A percentile compares a stretch with the other conserved stretches of the same genome.
phyloP scores from a whole-genome alignment of 2,329 filamentous ascomycete species.

The Aspergillus quadrilineatus region DNA sequence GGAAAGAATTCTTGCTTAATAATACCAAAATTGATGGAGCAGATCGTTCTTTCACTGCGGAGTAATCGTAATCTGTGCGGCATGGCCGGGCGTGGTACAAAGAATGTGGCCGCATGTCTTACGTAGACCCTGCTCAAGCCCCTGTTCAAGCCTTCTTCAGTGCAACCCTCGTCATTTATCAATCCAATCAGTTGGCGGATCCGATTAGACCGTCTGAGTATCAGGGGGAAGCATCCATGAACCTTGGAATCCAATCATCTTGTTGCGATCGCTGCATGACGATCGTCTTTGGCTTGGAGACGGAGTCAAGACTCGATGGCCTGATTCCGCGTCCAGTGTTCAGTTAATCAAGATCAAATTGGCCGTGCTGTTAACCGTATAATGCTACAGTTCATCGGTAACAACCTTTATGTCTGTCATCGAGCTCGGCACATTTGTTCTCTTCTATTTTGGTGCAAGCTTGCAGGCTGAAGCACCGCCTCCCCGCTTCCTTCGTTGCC shows the following conservation, averaged over 20 bases:
- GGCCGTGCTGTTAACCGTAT: not conserved
- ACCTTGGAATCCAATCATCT: constrained; percentile 3
- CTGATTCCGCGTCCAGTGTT: not conserved
- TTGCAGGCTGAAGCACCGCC: constrained; percentile 14
- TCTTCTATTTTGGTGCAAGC: constrained; percentile 3
- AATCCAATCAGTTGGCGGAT: constrained; percentile 4
- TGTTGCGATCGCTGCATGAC: not conserved
- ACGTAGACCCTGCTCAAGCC: not conserved
- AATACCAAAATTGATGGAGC: not conserved
- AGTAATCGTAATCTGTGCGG: not conserved
- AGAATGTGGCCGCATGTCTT: not conserved
- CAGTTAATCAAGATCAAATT: not conserved
- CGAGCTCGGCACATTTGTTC: not conserved
- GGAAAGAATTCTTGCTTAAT: not conserved
- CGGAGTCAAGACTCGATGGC: not conserved
- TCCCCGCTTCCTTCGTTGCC: constrained; percentile 14
- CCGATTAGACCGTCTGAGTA: not conserved
- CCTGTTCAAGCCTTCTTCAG: not conserved
- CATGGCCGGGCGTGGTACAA: not conserved
- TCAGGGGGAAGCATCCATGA: constrained; percentile 3
- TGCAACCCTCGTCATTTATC: not conserved
- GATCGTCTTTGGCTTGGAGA: not conserved
- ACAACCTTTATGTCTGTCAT: not conserved
- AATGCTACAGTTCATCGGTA: not conserved
- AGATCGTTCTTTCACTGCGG: not conserved